These are phyloP conservation scores for Peniophora sp. DNA, from an alignment of 1,284 basidiomycete genomes.

Conservation along the genomic window DNA sequence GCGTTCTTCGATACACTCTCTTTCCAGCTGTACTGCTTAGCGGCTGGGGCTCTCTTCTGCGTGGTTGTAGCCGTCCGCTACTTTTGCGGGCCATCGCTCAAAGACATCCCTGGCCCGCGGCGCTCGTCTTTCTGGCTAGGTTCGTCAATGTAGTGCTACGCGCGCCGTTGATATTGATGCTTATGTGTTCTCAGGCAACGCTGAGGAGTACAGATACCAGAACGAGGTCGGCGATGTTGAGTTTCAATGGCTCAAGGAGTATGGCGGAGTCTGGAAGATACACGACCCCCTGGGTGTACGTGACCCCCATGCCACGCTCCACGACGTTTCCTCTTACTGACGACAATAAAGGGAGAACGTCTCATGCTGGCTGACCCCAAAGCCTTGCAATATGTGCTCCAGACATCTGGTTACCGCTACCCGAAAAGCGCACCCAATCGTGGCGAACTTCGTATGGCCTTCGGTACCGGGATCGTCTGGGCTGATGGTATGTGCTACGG, in stretches of 20 bases:
- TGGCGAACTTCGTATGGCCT: background rate
- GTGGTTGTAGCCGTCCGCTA: too few relatives aligned
- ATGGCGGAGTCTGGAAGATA: background rate
- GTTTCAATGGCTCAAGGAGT: background rate
- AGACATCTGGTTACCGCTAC: constrained; percentile 11
- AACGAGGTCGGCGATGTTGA: background rate
- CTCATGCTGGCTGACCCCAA: constrained; percentile 13
- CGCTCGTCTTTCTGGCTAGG: constrained; percentile 5
- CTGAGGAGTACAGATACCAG: background rate
- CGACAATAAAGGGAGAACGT: constrained; percentile 9
- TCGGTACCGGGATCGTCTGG: constrained; percentile 3
- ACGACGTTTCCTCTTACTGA: background rate
- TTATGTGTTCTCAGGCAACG: background rate
- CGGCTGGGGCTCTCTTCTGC: too few relatives aligned
- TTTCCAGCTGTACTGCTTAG: too few relatives aligned
- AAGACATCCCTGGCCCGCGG: background rate
- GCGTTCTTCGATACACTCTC: too few relatives aligned
- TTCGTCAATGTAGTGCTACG: background rate
- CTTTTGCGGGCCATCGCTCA: background rate
- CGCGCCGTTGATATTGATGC: background rate
- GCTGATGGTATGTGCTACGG: background rate
- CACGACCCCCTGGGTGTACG: constrained; percentile 1
- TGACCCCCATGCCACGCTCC: background rate
- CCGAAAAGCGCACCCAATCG: background rate
- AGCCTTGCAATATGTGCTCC: constrained; percentile 13